Conservation (phyloP, 1,284 basidiomycete species). For the Cutaneotrichosporon spelunceum region DNA sequence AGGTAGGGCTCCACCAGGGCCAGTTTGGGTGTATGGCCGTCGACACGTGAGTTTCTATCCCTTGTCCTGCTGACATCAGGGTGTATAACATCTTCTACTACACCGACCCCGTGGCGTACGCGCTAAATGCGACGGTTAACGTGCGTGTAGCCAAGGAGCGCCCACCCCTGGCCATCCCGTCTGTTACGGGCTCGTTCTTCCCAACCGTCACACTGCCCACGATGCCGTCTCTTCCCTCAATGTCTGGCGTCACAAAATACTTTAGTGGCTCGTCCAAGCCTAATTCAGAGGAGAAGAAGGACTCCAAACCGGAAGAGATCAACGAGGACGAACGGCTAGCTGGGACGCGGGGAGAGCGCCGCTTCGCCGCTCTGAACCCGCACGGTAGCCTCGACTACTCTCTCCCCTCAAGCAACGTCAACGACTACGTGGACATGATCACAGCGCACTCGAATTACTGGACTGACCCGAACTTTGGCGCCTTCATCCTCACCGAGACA, state of each 20-base stretch:
- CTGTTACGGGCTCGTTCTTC: conserved; percentile 43
- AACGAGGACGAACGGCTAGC: conserved; percentile 23
- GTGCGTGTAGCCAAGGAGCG: conserved; percentile 46
- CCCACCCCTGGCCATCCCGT: conserved; percentile 53
- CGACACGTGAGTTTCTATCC: conserved; percentile 44
- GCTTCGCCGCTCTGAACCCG: conserved; percentile 51
- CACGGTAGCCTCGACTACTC: conserved; percentile 52
- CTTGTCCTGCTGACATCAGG: conserved; percentile 14
- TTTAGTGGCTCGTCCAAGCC: conserved; percentile 19
- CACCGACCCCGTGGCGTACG: conserved; percentile 56
- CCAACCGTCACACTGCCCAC: conserved; percentile 48
- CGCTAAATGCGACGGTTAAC: conserved; percentile 49
- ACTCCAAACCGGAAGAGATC: conserved; percentile 36
- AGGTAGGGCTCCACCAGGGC: conserved; percentile 52
- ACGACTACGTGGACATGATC: conserved; percentile 51
- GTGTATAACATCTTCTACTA: conserved; percentile 57
- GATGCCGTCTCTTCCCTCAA: conserved; percentile 28
- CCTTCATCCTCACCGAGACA: conserved; percentile 49
- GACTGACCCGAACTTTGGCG: conserved; percentile 43
- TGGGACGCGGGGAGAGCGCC: conserved; percentile 45
- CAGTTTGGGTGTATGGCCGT: conserved; percentile 57
- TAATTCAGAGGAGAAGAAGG: background rate
- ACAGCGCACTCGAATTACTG: conserved; percentile 50
- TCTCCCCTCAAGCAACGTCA: conserved; percentile 46
- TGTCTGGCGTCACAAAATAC: conserved; percentile 40